phyloP scores from a whole-genome alignment of 495 filamentous ascomycete species.

The Neurospora pannonica region DNA sequence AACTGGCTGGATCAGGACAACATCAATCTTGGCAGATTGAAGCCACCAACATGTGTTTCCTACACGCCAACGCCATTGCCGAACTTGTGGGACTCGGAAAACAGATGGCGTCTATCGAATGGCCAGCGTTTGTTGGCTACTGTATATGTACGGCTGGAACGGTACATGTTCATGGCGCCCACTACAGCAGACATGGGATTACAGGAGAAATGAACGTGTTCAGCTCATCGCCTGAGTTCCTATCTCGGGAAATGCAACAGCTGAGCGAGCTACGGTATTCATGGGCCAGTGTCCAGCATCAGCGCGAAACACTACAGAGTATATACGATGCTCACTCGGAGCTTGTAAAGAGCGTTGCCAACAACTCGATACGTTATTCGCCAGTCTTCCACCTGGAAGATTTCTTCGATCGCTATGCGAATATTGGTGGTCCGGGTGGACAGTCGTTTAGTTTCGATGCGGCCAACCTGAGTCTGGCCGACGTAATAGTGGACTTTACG shows the following conservation, averaged over 20 bases:
- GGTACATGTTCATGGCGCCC: slow-evolving; percentile 74
- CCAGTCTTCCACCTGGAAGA: slow-evolving; percentile 77
- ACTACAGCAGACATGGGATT: slow-evolving; percentile 57
- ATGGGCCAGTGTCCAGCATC: slow-evolving; percentile 72
- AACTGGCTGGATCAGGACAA: slow-evolving; percentile 67
- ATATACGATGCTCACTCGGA: slow-evolving; percentile 66
- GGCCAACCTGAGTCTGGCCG: slow-evolving; percentile 42
- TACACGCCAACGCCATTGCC: slow-evolving; percentile 77
- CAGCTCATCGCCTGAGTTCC: slow-evolving; percentile 53
- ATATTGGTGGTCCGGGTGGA: slow-evolving; percentile 30
- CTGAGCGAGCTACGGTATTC: slow-evolving; percentile 59
- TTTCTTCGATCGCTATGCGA: slow-evolving; percentile 71
- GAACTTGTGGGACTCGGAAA: slow-evolving; percentile 72
- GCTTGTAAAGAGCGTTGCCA: slow-evolving; percentile 60
- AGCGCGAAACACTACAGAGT: slow-evolving; percentile 63
- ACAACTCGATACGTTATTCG: slow-evolving; percentile 49
- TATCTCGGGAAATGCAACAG: slow-evolving; percentile 70
- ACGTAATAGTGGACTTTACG: slow-evolving; percentile 40
- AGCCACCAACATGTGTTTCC: slow-evolving; percentile 75
- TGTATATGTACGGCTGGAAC: slow-evolving; percentile 76
- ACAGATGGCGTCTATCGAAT: slow-evolving; percentile 57
- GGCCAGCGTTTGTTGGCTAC: slow-evolving; percentile 75
- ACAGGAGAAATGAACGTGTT: slow-evolving; percentile 47
- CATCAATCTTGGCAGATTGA: slow-evolving; percentile 89
- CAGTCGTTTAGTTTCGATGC: slow-evolving; percentile 41